phyloP scores from a whole-genome alignment of 345 rosid genomes.

The Sonneratia caseolaris region DNA sequence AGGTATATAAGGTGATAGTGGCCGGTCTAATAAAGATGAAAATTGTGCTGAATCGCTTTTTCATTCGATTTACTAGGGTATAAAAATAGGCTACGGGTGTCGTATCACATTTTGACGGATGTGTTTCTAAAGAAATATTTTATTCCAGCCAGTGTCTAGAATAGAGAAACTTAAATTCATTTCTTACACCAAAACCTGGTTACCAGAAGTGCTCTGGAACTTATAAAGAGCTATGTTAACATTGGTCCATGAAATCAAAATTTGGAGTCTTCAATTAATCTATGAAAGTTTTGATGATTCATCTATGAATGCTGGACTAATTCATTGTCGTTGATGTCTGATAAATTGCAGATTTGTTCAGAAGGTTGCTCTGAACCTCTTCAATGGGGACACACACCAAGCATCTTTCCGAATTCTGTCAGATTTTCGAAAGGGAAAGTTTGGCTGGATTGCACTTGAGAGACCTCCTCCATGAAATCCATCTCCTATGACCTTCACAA shows the following conservation, averaged over 20 bases:
- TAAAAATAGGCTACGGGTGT: background rate
- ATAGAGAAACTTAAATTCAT: background rate
- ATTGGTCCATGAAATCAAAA: background rate
- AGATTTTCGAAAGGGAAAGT: constrained; percentile 86
- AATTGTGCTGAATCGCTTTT: background rate
- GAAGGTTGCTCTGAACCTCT: constrained; percentile 61
- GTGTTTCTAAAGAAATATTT: background rate
- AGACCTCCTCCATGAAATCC: constrained; percentile 43
- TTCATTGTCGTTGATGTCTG: constrained; percentile 5
- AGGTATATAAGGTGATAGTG: background rate
- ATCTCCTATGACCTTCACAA: background rate
- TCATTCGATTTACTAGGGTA: background rate
- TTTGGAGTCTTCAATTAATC: background rate
- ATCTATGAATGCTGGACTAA: background rate
- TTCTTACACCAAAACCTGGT: background rate
- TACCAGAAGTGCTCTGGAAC: background rate
- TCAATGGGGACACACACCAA: constrained; percentile 75
- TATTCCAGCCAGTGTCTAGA: background rate
- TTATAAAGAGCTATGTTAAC: background rate
- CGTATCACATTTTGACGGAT: background rate
- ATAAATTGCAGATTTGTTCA: constrained; percentile 53
- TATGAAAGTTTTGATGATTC: background rate
- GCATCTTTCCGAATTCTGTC: constrained; percentile 72
- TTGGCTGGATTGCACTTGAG: constrained; percentile 69
- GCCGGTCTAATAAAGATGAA: background rate